phyloP scores from a whole-genome alignment of 805 yeast genomes.

The Kodamaea kaohsiungensis region DNA sequence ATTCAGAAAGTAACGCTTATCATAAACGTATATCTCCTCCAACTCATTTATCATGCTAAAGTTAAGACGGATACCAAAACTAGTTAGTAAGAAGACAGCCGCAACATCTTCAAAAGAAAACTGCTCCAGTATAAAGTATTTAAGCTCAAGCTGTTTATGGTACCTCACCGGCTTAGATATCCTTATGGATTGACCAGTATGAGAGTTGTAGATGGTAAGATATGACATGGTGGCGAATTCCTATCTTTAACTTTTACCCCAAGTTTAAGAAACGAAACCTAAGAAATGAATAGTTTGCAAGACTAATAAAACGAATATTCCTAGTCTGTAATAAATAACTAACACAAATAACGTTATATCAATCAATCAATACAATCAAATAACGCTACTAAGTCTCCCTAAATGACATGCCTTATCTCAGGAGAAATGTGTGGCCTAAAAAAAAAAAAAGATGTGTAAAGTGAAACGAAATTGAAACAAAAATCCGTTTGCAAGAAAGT shows the following conservation, averaged over 20 bases:
- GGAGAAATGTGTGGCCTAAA: slow-evolving; percentile 1
- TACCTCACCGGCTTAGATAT: slow-evolving; percentile 44
- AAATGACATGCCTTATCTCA: background rate
- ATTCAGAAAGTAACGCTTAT: slow-evolving; percentile 54
- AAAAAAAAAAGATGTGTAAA: background rate
- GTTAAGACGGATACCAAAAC: slow-evolving; percentile 65
- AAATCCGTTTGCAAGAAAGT: too few relatives aligned
- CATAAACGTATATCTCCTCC: slow-evolving; percentile 61
- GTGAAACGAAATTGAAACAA: background rate
- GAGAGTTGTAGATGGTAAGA: slow-evolving; percentile 37
- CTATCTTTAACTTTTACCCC: background rate
- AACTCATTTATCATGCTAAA: slow-evolving; percentile 52
- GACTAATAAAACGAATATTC: too few relatives aligned
- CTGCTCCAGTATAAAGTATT: slow-evolving; percentile 27
- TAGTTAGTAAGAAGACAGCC: slow-evolving; percentile 54
- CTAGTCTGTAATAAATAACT: too few relatives aligned
- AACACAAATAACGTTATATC: background rate
- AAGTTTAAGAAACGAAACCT: too few relatives aligned
- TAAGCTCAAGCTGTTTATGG: slow-evolving; percentile 35
- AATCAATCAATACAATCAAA: background rate
- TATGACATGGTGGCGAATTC: slow-evolving; percentile 1
- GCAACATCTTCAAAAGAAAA: slow-evolving; percentile 29
- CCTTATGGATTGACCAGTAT: slow-evolving; percentile 33
- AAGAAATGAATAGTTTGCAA: too few relatives aligned
- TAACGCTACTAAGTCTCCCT: background rate